Base-by-base conservation (phyloP, 176 grass and related monocot genomes). In the Tuctoria greenei region DNA sequence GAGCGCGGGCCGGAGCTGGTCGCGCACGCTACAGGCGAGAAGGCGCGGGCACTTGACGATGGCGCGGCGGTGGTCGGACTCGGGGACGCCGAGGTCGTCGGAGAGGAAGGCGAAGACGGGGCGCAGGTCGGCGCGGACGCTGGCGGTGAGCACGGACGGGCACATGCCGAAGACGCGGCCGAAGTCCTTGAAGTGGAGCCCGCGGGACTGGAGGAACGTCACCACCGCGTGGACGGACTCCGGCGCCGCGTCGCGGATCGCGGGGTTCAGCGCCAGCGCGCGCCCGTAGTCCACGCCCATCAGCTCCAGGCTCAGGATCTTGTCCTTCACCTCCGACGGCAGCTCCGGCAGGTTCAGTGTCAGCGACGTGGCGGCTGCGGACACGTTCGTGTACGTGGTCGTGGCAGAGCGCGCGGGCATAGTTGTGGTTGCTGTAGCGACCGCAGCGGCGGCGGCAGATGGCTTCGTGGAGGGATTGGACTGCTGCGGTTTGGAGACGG, bases 231-330 rank as follows among this genome's bases (percentile, higher is more conserved):
- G 74, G 75, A 92, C 76, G 63, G 86, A 85, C 43, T 89, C 84
- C 37, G 85, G 83, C 26, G 92, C 31, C 23, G 89, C 84, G 14
- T 72, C 52, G 20, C 86, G 72, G 45, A 96, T 56, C 23, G 46
- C 55, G 10, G 93, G 90, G 79, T 96, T 92, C 15, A 28, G 61
- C 26, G 67, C 47, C 60, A 96, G 71, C 24, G 85, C 80, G 25
- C 84, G 80, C 7, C 67, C 49, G 61, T 88, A 82, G 85, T 96
- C 64, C 81, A 96, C 64, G n/a, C 93, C 93, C 89, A 96, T 92
- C 28, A 88, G 68, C 67, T 92, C 90, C 1, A 92, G 84, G 84
- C 81, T 75, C 44, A 96, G 46, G 72, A 96, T 92, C 64, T 90
- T 96, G 76, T 96, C 87, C 71, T 86, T 90, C 79, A 90, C 70